Conservation (phyloP, 2,329 filamentous ascomycete species). For the Hymenoscyphus albidus region DNA sequence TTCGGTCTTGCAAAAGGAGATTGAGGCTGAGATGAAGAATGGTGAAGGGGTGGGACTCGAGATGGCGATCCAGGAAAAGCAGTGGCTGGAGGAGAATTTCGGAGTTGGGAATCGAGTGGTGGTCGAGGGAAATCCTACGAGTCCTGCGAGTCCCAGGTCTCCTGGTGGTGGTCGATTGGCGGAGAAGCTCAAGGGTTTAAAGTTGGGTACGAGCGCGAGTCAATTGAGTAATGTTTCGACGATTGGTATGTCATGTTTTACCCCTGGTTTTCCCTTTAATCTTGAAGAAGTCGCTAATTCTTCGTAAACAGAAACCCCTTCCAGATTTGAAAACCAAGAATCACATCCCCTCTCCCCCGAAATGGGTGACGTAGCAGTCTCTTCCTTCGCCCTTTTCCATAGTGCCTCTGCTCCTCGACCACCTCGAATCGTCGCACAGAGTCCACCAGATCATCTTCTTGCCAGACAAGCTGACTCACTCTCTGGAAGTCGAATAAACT, state of each 20-base stretch:
- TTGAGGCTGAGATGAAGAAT: slow-evolving; percentile 70
- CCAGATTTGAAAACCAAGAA: slow-evolving; percentile 22
- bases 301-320: slow-evolving; percentile 7
- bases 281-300: slow-evolving; percentile 7
- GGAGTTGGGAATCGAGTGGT: slow-evolving; percentile 28
- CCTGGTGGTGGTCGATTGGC: slow-evolving; percentile 65
- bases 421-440: slow-evolving; percentile 37
- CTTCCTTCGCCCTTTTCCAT: slow-evolving; percentile 58
- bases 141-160: slow-evolving; percentile 55
- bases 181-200: slow-evolving; percentile 77
- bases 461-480: slow-evolving; percentile 23
- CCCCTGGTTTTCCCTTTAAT: slow-evolving; percentile 24
- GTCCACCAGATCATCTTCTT: slow-evolving; percentile 27
- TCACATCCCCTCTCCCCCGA: slow-evolving; percentile 54
- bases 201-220: slow-evolving; percentile 67
- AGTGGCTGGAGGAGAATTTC: slow-evolving; percentile 84
- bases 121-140: slow-evolving; percentile 35
- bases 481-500: slow-evolving; percentile 27
- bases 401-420: slow-evolving; percentile 40
- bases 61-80: slow-evolving; percentile 78
- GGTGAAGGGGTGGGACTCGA: slow-evolving; percentile 77
- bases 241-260: slow-evolving; percentile 43
- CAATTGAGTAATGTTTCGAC: slow-evolving; percentile 50
- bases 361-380: slow-evolving; percentile 59
- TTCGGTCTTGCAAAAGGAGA: slow-evolving; percentile 71